Conservation (phyloP, 2,329 filamentous ascomycete genomes). For the Beauveria sp. region DNA sequence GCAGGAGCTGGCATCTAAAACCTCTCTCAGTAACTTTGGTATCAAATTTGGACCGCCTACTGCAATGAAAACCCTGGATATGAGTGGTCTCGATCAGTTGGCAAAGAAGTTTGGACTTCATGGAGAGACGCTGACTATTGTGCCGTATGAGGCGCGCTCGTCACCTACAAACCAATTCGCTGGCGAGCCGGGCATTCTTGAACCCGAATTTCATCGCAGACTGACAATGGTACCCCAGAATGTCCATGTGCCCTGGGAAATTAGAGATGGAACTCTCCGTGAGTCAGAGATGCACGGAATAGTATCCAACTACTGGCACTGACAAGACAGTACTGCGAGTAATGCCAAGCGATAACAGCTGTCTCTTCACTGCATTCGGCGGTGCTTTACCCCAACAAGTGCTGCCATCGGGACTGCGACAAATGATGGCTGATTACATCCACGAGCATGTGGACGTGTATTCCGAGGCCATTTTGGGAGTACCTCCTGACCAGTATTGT, state of each 20-base stretch:
- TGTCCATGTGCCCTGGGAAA: slow-evolving; percentile 39
- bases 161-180: slow-evolving; percentile 9
- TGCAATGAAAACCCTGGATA: slow-evolving; percentile 56
- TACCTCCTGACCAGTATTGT: slow-evolving; percentile 67
- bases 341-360: slow-evolving; percentile 95
- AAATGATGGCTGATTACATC: slow-evolving; percentile 72
- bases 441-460: slow-evolving; percentile 65
- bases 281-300: slow-evolving; percentile 14
- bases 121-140: slow-evolving; percentile 44
- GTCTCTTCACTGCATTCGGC: slow-evolving; percentile 84
- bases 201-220: slow-evolving; percentile 6
- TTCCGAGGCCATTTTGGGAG: slow-evolving; percentile 66
- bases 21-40: slow-evolving; percentile 58
- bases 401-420: slow-evolving; percentile 53
- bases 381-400: slow-evolving; percentile 60
- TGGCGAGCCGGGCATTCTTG: neutral
- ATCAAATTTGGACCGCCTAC: slow-evolving; percentile 78
- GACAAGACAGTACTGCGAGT: slow-evolving; percentile 63
- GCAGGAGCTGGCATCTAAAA: slow-evolving; percentile 53
- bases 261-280: slow-evolving; percentile 45
- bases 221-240: slow-evolving; percentile 16
- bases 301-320: neutral
- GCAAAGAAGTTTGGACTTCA: slow-evolving; percentile 43
- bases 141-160: slow-evolving; percentile 29
- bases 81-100: slow-evolving; percentile 42